Conservation (phyloP, 2,329 filamentous ascomycete species). For the Xylaria arbuscula region DNA sequence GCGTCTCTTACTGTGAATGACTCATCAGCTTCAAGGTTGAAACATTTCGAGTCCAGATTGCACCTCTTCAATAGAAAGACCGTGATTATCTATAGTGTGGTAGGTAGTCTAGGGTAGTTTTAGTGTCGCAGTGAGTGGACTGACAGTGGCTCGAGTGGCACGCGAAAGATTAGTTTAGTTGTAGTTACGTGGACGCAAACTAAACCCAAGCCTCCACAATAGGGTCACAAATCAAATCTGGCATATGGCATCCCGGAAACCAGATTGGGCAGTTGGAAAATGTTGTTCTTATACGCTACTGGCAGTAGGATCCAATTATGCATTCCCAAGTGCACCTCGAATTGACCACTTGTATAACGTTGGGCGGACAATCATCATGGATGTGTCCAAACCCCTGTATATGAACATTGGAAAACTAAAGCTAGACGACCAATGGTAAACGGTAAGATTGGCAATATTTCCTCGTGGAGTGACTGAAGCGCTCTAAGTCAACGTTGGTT, state of each 20-base stretch:
- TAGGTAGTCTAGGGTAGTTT: background rate
- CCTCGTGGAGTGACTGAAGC: too few species aligned
- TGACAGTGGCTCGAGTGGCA: background rate
- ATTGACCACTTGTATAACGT: background rate
- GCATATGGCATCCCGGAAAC: background rate
- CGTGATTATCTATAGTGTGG: background rate
- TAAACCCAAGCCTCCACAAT: constrained; percentile 4
- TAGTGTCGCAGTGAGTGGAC: background rate
- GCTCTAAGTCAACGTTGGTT: background rate
- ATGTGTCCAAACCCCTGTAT: background rate
- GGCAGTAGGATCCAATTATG: background rate
- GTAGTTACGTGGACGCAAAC: background rate
- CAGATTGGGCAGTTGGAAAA: constrained; percentile 5
- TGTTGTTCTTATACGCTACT: too few species aligned
- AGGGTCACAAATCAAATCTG: background rate
- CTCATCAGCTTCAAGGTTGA: background rate
- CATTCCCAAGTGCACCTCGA: background rate
- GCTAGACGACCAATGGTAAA: background rate
- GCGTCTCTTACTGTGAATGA: background rate
- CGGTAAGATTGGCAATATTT: too few species aligned
- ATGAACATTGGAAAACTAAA: background rate
- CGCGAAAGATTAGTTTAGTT: background rate
- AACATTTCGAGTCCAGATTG: background rate
- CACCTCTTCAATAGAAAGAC: background rate
- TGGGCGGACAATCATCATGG: background rate